Evolutionary conservation across 257 asterid species (phyloP), one percentile per base, ranked within the genome.

Genomic region (Penstemon eatonii): DNA sequence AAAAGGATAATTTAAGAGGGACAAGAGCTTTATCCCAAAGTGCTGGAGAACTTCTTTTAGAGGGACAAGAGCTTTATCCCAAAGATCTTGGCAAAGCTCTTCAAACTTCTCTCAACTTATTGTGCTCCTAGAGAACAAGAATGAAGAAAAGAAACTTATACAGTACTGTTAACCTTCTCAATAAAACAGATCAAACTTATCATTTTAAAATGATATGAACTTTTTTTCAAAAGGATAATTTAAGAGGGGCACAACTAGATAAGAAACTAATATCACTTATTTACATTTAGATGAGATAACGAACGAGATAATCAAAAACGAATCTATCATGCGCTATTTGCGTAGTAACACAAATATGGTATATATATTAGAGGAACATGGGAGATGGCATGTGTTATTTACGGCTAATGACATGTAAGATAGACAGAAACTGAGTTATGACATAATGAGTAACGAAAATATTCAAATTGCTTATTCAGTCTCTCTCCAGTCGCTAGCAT

Each of bases 101-200:
- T 94, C 99, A 75, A 91, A 94, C 76, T 89, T 91, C 82, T 91
- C 96, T 69, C 99, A 96, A 43, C 87, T 84, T 71, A 94, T 91
- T 65, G 96, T 73, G 92, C 99, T 91, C 97, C 99, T 90, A 70
- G 37, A 68, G 55, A 66, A 65, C 61, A 67, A 25, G 33, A 25
- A 25, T 25, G 33, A 25, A 25, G 33, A 25, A 25, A 25, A 25
- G 33, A 25, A 25, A 25, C 1, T 25, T 25, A 25, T 25, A 25
- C 33, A 25, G 33, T 25, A 25, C 2, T 25, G n/a, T n/a, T n/a
- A n/a, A n/a, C n/a, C n/a, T n/a, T n/a, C n/a, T n/a, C n/a, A n/a
- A n/a, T 25, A 25, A 25, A 25, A 25, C 33, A 0, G 33, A 25
- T 25, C 33, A 25, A 25, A 25, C 33, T 25, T 25, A 25, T 25